These are phyloP conservation scores for Trichomonascaceae sp. DNA, from an alignment of 1,139 yeast genomes.

Conservation along the genomic window DNA sequence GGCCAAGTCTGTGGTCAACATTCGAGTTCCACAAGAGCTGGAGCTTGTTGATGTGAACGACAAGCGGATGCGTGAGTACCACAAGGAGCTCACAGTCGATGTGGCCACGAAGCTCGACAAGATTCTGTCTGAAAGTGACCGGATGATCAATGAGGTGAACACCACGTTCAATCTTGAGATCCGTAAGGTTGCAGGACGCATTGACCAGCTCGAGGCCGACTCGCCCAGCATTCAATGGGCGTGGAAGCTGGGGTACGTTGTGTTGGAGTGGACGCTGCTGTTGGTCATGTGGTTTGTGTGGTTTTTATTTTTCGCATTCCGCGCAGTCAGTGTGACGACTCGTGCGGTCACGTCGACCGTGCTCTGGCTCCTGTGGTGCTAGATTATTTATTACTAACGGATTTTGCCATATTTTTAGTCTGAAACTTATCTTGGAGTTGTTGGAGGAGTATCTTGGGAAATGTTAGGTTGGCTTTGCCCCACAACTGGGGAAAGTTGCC, in stretches of 20 bases:
- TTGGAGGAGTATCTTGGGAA: too few relatives aligned
- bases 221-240: constrained; percentile 14
- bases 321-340: constrained; percentile 22
- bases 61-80: constrained; percentile 15
- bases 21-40: constrained; percentile 12
- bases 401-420: too few relatives aligned
- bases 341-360: neutral
- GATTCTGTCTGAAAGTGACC: constrained; percentile 55
- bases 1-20: constrained; percentile 10
- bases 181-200: constrained; percentile 53
- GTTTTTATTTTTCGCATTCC: constrained; percentile 50
- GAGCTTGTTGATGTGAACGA: constrained; percentile 14
- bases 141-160: constrained; percentile 70
- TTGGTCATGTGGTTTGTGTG: constrained; percentile 52
- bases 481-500: too few relatives aligned
- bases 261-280: constrained; percentile 46
- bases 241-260: constrained; percentile 16
- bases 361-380: neutral
- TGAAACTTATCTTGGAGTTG: too few relatives aligned
- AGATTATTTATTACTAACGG: too few relatives aligned
- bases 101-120: constrained; percentile 45
- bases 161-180: constrained; percentile 66
- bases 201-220: constrained; percentile 36
- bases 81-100: constrained; percentile 24
- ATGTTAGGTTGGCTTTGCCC: too few relatives aligned